phyloP scores from a whole-genome alignment of 2,329 filamentous ascomycete genomes.

The Microsporum audouinii region DNA sequence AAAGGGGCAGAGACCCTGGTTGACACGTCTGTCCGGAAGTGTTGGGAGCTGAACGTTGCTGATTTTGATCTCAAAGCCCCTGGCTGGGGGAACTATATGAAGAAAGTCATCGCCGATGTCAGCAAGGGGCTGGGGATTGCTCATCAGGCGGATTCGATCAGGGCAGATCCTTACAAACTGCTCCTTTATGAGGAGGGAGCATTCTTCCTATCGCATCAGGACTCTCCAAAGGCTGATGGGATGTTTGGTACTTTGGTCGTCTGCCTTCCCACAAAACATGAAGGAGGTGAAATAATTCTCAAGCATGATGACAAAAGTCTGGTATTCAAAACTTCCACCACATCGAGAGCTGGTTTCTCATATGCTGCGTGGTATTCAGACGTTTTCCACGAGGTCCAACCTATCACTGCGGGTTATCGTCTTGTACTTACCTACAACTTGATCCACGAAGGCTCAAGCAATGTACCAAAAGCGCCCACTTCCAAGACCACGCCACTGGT shows the following conservation, averaged over 20 bases:
- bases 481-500: neutral
- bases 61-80: constrained; percentile 31
- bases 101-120: constrained; percentile 7
- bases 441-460: constrained; percentile 18
- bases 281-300: constrained; percentile 38
- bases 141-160: constrained; percentile 13
- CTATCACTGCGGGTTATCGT: constrained; percentile 39
- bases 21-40: constrained; percentile 33
- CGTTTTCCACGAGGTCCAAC: constrained; percentile 41
- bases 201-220: constrained; percentile 39
- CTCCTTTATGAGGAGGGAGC: constrained; percentile 41
- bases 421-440: constrained; percentile 46
- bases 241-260: constrained; percentile 44
- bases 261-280: constrained; percentile 38
- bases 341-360: constrained; percentile 20
- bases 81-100: constrained; percentile 22
- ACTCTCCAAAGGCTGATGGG: constrained; percentile 38
- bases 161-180: constrained; percentile 37
- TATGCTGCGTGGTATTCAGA: constrained; percentile 40
- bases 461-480: neutral
- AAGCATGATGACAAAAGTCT: constrained; percentile 28
- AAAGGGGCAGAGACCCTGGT: constrained; percentile 32
- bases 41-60: constrained; percentile 33
- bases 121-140: constrained; percentile 2
- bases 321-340: constrained; percentile 22